phyloP scores from a whole-genome alignment of 106 monocot genomes.

The Posidonia australis region DNA sequence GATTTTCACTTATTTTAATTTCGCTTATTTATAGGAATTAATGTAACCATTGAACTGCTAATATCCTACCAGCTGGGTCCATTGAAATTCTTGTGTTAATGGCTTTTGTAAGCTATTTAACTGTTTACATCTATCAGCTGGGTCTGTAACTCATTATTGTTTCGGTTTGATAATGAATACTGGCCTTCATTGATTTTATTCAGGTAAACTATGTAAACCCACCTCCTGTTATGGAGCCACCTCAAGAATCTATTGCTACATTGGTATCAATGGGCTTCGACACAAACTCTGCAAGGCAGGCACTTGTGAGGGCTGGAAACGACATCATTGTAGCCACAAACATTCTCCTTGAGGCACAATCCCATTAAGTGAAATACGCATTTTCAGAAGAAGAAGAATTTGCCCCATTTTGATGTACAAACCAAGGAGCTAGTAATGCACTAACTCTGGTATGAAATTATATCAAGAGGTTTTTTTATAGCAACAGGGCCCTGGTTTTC shows the following conservation, averaged over 20 bases:
- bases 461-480: too few species aligned
- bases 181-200: background rate
- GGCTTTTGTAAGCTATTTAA: background rate
- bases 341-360: slow-evolving; percentile 75
- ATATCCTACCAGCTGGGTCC: too few species aligned
- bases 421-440: too few species aligned
- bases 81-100: background rate
- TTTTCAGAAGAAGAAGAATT: background rate
- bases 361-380: slow-evolving; percentile 19
- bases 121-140: too few species aligned
- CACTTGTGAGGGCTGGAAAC: slow-evolving; percentile 50
- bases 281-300: slow-evolving; percentile 53
- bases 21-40: too few species aligned
- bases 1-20: too few species aligned
- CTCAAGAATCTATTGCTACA: slow-evolving; percentile 47
- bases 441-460: too few species aligned
- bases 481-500: too few species aligned
- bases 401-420: too few species aligned
- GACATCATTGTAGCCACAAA: slow-evolving; percentile 72
- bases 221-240: slow-evolving; percentile 22
- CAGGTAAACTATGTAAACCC: slow-evolving; percentile 28
- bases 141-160: too few species aligned
- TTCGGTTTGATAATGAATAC: background rate
- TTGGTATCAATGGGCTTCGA: slow-evolving; percentile 94
- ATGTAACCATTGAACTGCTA: too few species aligned